These are phyloP conservation scores for Globisporangium sylvaticum DNA, from an alignment of 352 stramenopile genomes.

Conservation along the genomic window DNA sequence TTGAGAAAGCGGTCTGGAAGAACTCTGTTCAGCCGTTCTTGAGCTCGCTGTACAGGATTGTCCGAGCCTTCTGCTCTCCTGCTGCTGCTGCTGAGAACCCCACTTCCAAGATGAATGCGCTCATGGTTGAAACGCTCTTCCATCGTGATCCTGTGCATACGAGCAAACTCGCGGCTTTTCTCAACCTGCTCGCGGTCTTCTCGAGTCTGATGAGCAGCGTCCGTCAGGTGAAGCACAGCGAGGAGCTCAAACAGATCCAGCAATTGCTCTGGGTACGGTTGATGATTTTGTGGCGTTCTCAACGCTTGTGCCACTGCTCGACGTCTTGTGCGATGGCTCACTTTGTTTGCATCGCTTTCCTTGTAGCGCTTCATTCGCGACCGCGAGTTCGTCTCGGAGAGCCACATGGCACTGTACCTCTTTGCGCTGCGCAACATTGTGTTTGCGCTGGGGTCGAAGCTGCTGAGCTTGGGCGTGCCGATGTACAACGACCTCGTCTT, in stretches of 20 bases:
- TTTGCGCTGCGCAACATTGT: slow-evolving; percentile 16
- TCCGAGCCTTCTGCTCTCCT: slow-evolving; percentile 6
- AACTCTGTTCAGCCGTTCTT: slow-evolving; percentile 12
- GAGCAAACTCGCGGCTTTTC: slow-evolving; percentile 9
- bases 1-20: slow-evolving; percentile 17
- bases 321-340: neutral
- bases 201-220: slow-evolving; percentile 4
- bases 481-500: slow-evolving; percentile 17
- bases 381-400: slow-evolving; percentile 14
- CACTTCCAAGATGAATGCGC: slow-evolving; percentile 5
- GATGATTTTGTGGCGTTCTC: neutral
- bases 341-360: neutral
- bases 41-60: slow-evolving; percentile 9
- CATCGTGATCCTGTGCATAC: neutral
- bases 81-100: neutral
- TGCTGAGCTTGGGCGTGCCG: neutral
- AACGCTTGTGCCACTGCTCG: too few species aligned
- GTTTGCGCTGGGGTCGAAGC: slow-evolving; percentile 7
- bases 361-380: slow-evolving; percentile 18
- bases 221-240: slow-evolving; percentile 9
- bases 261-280: slow-evolving; percentile 8
- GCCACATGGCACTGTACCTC: slow-evolving; percentile 16
- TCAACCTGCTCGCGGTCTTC: slow-evolving; percentile 16
- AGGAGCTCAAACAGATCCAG: slow-evolving; percentile 16
- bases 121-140: slow-evolving; percentile 11